Evolutionary conservation across 1,139 yeast species (phyloP), one percentile per base, ranked within the genome.

Genomic region (Wickerhamiella pararugosa): DNA sequence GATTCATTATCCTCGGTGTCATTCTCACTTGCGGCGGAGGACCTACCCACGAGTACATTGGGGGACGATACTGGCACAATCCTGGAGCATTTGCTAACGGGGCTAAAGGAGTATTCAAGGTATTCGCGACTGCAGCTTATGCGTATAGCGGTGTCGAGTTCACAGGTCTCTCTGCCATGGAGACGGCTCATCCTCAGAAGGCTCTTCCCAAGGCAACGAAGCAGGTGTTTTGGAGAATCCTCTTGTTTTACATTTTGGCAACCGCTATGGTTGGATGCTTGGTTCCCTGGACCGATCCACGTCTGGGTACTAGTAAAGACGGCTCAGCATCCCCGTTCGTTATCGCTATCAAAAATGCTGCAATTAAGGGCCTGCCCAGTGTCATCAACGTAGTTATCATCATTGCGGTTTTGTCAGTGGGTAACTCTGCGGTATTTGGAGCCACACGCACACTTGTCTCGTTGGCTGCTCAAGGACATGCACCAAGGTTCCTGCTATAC

Each of bases 91-190:
- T 69, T 63, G 71, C 65, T 47, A 62, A 61, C 69, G 87, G 67
- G 47, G 83, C 73, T 67, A 83, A 84, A 58, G 96, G 95, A 52
- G 75, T 83, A 35, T 73, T 84, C 54, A 66, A 82, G 8, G 79
- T 79, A 29, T 78, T 86, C 53, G 83, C 84, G 43, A 76, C 79
- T 34, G 93, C 95, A 29, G 93, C 95, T 1, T 86, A 84, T 63
- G 78, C 94, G 3, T 81, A 82, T 53, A 84, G 87, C 44, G 92
- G 92, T 52, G 74, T 81, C 44, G 94, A 83, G 64, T 68, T 80
- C 55, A 78, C 79, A 48, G 92, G 93, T 46, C 69, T 86, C 47
- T 87, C 93, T 27, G 73, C 76, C 29, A 76, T 76, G 29, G 75
- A 70, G 51, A 60, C 93, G 40, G 67, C 67, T 36, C 76, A 80